Evolutionary conservation across 371 early-diverging fungal genomes (phyloP).

Genomic region (Nematocida sp.): DNA sequence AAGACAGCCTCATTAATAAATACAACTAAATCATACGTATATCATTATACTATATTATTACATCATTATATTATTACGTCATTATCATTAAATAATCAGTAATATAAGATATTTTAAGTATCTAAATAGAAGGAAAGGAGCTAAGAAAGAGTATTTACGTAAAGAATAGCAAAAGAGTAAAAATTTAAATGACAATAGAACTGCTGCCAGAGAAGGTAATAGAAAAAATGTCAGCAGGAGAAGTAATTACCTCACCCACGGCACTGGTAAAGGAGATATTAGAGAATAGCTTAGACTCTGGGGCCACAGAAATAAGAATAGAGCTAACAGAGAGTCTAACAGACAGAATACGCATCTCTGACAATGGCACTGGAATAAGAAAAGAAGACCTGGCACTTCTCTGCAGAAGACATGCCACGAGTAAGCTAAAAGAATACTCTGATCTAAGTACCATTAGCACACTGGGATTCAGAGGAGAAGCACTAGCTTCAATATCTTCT

Average conservation of each 20-base stretch:
- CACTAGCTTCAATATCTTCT: conserved; percentile 85
- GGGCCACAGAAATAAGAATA: conserved; percentile 74
- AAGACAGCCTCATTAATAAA: background rate
- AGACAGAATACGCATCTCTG: conserved; percentile 80
- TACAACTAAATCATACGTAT: background rate
- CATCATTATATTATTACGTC: background rate
- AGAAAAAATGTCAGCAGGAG: conserved; percentile 64
- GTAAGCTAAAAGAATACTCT: conserved; percentile 76
- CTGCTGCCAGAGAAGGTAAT: conserved; percentile 59
- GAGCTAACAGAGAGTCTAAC: conserved; percentile 76
- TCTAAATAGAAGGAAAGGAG: background rate
- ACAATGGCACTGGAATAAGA: conserved; percentile 88
- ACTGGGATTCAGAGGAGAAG: conserved; percentile 95
- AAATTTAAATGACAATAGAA: conserved; percentile 46
- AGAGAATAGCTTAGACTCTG: conserved; percentile 91
- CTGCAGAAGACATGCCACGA: conserved; percentile 86
- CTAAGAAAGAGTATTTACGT: background rate
- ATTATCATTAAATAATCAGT: background rate
- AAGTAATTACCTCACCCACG: conserved; percentile 66
- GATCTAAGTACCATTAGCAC: conserved; percentile 77
- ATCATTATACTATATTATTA: too few species aligned
- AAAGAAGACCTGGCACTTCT: conserved; percentile 71
- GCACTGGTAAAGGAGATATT: conserved; percentile 90
- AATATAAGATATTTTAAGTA: background rate
- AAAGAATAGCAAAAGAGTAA: background rate